Percentiles rank a stretch among this genome's conserved stretches.
Conservation (phyloP, 768 basidiomycete species). For the Lactarius akahatsu region DNA sequence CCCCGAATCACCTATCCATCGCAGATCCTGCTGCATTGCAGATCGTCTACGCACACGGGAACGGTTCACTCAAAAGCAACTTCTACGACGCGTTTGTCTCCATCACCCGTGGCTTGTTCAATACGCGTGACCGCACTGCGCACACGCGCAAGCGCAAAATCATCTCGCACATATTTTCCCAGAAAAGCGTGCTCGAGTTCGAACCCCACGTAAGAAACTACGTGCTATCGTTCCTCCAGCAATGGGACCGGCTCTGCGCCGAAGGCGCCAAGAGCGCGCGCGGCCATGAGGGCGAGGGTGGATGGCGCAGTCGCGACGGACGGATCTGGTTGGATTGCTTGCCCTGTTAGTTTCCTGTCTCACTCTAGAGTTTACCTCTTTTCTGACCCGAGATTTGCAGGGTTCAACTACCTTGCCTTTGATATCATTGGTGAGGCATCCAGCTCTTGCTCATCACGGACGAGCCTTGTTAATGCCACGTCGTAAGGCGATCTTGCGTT, state of each 20-base stretch:
- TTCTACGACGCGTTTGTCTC: conserved; percentile 46
- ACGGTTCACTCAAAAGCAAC: conserved; percentile 43
- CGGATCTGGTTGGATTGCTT: conserved; percentile 73
- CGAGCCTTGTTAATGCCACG: conserved; percentile 1
- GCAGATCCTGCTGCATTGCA: conserved; percentile 44
- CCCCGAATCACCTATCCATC: conserved; percentile 50
- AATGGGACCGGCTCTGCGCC: conserved; percentile 70
- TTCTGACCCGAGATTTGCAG: conserved; percentile 29
- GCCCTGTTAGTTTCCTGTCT: conserved; percentile 51
- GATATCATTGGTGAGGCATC: conserved; percentile 64
- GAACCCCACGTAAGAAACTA: conserved; percentile 73
- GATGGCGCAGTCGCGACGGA: conserved; percentile 60
- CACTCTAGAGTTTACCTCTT: not conserved
- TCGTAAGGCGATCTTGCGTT: conserved; percentile 64
- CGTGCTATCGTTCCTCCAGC: conserved; percentile 54
- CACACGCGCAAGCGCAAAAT: conserved; percentile 91
- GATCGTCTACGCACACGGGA: conserved; percentile 44
- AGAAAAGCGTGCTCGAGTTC: conserved; percentile 83
- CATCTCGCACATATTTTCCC: conserved; percentile 79
- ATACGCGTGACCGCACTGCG: conserved; percentile 67
- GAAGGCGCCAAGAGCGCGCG: conserved; percentile 49
- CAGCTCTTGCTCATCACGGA: not conserved
- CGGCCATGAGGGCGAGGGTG: conserved; percentile 53
- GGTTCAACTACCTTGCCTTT: conserved; percentile 66
- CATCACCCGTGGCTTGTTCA: conserved; percentile 62